These are phyloP conservation scores for Phoma herbarum DNA, from an alignment of 2,329 filamentous ascomycete species.

Conservation along the genomic window DNA sequence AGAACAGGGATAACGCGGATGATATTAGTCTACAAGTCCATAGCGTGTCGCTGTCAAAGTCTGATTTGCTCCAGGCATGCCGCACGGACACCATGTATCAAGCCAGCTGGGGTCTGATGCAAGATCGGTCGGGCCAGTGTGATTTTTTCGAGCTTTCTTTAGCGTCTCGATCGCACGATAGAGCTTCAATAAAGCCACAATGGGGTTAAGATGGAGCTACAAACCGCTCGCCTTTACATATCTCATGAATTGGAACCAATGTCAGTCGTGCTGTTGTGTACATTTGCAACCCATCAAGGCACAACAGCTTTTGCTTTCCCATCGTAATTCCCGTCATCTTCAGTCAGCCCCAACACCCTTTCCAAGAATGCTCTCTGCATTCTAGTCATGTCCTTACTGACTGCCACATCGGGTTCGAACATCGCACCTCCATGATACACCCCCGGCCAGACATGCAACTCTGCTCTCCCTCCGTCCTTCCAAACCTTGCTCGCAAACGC, in stretches of 20 bases:
- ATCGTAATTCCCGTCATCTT: neutral
- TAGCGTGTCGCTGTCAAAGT: neutral
- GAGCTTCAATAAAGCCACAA: neutral
- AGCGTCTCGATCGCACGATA: no score
- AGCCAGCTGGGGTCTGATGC: neutral
- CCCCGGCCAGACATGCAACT: conserved; percentile 58
- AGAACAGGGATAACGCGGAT: neutral
- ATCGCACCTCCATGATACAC: conserved; percentile 18
- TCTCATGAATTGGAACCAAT: neutral
- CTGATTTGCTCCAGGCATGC: neutral
- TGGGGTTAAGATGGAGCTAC: neutral
- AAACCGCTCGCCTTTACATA: neutral
- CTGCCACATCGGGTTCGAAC: conserved; percentile 13
- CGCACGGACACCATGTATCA: neutral
- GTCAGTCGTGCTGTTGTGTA: neutral
- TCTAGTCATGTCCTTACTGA: neutral
- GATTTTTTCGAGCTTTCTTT: neutral
- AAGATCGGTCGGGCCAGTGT: neutral
- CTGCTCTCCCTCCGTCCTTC: conserved; percentile 49
- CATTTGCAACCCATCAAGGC: neutral
- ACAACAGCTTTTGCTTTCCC: neutral
- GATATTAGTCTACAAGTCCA: neutral
- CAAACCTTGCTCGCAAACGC: conserved; percentile 54
- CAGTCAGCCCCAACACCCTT: conserved; percentile 3
- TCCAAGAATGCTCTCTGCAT: conserved; percentile 3